Conservation (phyloP, 1,284 basidiomycete genomes). For the Heterobasidion parviporum region DNA sequence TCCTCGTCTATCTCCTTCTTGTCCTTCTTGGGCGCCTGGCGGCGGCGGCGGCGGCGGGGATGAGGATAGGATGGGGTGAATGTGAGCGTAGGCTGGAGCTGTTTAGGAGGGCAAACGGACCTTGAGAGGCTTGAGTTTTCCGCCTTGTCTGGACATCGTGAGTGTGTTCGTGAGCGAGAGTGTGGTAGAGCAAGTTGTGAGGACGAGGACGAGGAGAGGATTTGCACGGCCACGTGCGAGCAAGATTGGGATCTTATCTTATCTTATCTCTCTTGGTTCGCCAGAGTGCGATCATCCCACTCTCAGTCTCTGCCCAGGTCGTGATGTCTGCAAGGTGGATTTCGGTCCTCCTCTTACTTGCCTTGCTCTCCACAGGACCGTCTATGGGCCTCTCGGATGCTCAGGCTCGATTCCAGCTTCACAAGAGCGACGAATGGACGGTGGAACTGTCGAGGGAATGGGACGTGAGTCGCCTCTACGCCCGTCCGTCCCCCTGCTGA, state of each 20-base stretch:
- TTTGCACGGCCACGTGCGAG: neutral
- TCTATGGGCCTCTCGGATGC: neutral
- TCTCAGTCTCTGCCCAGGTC: too few relatives aligned
- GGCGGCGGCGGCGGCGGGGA: neutral
- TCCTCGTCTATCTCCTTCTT: conserved; percentile 66
- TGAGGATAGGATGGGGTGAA: neutral
- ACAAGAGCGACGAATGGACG: neutral
- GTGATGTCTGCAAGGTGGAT: too few relatives aligned
- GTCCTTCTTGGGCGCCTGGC: conserved; percentile 69
- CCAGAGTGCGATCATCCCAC: neutral
- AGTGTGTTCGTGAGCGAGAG: neutral
- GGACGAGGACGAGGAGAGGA: too few relatives aligned
- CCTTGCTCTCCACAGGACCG: too few relatives aligned
- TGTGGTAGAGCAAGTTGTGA: too few relatives aligned
- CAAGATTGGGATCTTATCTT: neutral
- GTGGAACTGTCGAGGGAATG: conserved; percentile 12
- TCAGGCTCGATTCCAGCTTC: neutral
- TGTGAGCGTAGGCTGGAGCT: too few relatives aligned
- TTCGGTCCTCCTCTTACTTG: too few relatives aligned
- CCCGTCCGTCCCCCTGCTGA: neutral
- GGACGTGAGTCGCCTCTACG: conserved; percentile 20
- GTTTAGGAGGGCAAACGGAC: conserved; percentile 18
- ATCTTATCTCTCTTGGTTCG: neutral
- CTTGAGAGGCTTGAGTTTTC: conserved; percentile 73
- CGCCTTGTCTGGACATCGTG: conserved; percentile 67